These are phyloP conservation scores for Arabis alpina DNA, from an alignment of 345 rosid genomes.

Conservation along the genomic window DNA sequence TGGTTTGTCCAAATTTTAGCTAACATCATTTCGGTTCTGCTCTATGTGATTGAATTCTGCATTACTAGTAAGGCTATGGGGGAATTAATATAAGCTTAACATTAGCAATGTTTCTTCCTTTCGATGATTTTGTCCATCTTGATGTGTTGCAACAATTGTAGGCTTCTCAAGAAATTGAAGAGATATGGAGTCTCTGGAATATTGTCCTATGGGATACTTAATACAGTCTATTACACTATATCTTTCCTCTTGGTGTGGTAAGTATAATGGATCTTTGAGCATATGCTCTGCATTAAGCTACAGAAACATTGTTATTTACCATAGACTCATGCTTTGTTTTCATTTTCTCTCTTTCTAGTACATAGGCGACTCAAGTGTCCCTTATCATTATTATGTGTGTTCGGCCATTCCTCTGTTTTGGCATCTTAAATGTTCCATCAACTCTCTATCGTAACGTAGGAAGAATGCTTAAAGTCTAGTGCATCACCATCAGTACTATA, in stretches of 20 bases:
- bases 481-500: too few species aligned
- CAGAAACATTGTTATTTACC: constrained; percentile 8
- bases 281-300: not conserved
- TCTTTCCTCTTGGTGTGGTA: constrained; percentile 86
- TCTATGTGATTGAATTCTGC: constrained; percentile 16
- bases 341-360: not conserved
- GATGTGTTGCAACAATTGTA: constrained; percentile 39
- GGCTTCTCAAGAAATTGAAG: constrained; percentile 67
- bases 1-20: constrained; percentile 9
- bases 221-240: constrained; percentile 74
- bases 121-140: not conserved
- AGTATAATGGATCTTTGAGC: constrained; percentile 38
- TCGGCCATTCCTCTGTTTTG: too few species aligned
- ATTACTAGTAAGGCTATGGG: constrained; percentile 18
- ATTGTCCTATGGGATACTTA: constrained; percentile 79
- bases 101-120: not conserved
- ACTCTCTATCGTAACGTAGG: too few species aligned
- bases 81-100: constrained; percentile 6
- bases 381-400: too few species aligned
- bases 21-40: constrained; percentile 12
- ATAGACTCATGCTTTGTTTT: constrained; percentile 48
- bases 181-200: constrained; percentile 87
- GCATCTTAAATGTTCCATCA: too few species aligned
- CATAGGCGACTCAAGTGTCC: too few species aligned
- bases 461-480: too few species aligned